Evolutionary conservation across 1,284 basidiomycete genomes (phyloP), one percentile per base, ranked within the genome.

Genomic region (Cryptococcus sp.): DNA sequence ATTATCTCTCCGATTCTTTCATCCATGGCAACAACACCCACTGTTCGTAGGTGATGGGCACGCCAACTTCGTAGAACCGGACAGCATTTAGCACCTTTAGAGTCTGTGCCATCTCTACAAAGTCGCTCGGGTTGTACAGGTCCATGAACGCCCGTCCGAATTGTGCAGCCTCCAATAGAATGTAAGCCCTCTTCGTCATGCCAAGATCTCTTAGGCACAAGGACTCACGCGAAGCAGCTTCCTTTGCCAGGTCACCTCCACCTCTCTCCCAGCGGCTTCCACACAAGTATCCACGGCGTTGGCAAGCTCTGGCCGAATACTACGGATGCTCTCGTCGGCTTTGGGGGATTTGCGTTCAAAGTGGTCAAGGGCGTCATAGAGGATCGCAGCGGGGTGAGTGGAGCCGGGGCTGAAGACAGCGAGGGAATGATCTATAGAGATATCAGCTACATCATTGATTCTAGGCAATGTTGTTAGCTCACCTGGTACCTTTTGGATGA

Each of bases 1-100:
- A n/a, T 11, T 16, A 1, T 53, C 2, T 3, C 35, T 13, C 16
- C n/a, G n/a, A n/a, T n/a, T n/a, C n/a, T n/a, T n/a, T n/a, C n/a
- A n/a, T n/a, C n/a, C n/a, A 28, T 11, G 28, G 28, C 9, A 33
- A 33, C 9, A 12, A 39, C n/a, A 72, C 78, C 52, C 70, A 94
- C 90, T 97, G 88, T 4, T 87, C 84, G 75, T 91, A 92, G 1
- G 92, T 94, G 39, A 98, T 82, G 0, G 95, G 94, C 47, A 98
- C 88, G 0, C 93, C 95, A 47, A 98, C 87, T 68, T 95, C 89
- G 66, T 88, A 92, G 70, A 84, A 88, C 43, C 93, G 84, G 24
- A 95, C 87, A 5, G 92, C 90, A 70, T 98, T 98, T 45, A 98
- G 80, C n/a, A 98, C 93, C 69, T 95, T 92, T 42, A 98, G 81